Evolutionary conservation across 306 rosid species (phyloP).

Genomic region (Mimosa pudica): DNA sequence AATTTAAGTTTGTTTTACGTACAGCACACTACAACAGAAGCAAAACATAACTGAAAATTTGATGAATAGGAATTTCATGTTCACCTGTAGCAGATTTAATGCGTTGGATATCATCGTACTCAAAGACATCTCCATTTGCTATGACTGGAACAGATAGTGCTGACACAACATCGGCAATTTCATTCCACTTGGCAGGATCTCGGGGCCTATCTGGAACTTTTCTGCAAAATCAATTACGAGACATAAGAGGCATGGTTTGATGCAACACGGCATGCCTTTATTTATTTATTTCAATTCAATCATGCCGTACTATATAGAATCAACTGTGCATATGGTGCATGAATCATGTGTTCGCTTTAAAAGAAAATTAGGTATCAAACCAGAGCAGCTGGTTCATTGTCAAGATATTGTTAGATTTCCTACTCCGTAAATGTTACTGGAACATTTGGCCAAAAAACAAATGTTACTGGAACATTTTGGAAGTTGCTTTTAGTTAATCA

Average conservation of each 20-base stretch:
- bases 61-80: slow-evolving; percentile 27
- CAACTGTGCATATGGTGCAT: slow-evolving; percentile 10
- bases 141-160: slow-evolving; percentile 87
- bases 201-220: slow-evolving; percentile 83
- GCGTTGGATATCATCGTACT: slow-evolving; percentile 64
- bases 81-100: slow-evolving; percentile 79
- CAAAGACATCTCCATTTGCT: slow-evolving; percentile 86
- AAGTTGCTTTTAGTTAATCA: slow-evolving; percentile 28
- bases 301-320: not conserved
- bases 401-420: not conserved
- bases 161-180: slow-evolving; percentile 84
- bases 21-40: slow-evolving; percentile 27
- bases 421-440: not conserved
- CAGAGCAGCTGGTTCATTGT: not conserved
- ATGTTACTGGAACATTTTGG: slow-evolving; percentile 6
- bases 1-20: slow-evolving; percentile 11
- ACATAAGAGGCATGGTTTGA: slow-evolving; percentile 26
- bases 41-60: slow-evolving; percentile 26
- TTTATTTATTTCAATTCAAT: slow-evolving; percentile 6
- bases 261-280: slow-evolving; percentile 26
- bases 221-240: slow-evolving; percentile 53
- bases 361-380: slow-evolving; percentile 5
- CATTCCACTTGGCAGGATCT: slow-evolving; percentile 96
- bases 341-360: not conserved
- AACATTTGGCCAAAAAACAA: not conserved